Conservation (phyloP, 1,284 basidiomycete species). For the Mycena sp. region DNA sequence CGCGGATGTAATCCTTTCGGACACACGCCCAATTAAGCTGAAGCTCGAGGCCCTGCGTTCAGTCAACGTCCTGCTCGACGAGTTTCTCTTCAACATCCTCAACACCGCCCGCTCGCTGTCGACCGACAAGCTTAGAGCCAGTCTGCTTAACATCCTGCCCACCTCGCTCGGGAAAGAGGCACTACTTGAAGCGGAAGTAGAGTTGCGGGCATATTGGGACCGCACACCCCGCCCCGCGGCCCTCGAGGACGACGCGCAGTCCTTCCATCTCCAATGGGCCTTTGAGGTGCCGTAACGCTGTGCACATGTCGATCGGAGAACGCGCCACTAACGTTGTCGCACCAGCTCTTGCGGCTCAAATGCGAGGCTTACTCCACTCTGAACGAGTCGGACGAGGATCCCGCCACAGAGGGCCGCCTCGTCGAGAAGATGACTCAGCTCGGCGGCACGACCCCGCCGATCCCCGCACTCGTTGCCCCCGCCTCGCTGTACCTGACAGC, state of each 20-base stretch:
- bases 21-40: conserved; percentile 89
- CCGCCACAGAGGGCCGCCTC: conserved; percentile 66
- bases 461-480: conserved; percentile 72
- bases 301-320: conserved; percentile 13
- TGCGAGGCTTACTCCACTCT: conserved; percentile 87
- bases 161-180: conserved; percentile 88
- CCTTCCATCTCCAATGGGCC: conserved; percentile 75
- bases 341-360: conserved; percentile 79
- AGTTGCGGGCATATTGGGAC: conserved; percentile 87
- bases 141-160: conserved; percentile 78
- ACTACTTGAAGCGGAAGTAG: conserved; percentile 91
- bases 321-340: conserved; percentile 9
- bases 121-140: conserved; percentile 79
- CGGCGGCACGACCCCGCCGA: conserved; percentile 58
- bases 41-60: conserved; percentile 75
- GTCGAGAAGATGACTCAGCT: conserved; percentile 63
- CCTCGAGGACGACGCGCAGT: conserved; percentile 55
- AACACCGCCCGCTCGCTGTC: conserved; percentile 76
- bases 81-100: conserved; percentile 83
- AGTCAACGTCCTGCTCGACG: conserved; percentile 90
- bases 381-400: conserved; percentile 83
- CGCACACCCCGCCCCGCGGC: conserved; percentile 55
- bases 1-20: conserved; percentile 90
- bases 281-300: conserved; percentile 68
- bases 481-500: conserved; percentile 91